These are phyloP conservation scores for Sporobolomyces phaffii DNA, from an alignment of 768 basidiomycete genomes.

Conservation along the genomic window DNA sequence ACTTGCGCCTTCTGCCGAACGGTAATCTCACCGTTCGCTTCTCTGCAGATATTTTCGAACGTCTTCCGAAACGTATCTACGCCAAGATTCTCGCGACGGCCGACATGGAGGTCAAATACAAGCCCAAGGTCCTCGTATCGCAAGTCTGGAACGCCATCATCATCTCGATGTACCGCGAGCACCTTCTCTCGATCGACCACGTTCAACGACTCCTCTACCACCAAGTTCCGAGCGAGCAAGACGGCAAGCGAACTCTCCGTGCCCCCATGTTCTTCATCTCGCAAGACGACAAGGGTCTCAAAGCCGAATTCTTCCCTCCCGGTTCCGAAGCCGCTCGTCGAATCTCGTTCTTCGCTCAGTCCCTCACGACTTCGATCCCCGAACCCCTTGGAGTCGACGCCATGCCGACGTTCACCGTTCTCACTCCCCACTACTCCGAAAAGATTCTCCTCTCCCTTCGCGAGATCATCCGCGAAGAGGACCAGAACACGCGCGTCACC, in stretches of 20 bases:
- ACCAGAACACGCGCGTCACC: conserved; percentile 93
- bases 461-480: conserved; percentile 97
- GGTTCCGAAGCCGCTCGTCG: conserved; percentile 94
- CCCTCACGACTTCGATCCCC: conserved; percentile 88
- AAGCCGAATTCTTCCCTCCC: conserved; percentile 83
- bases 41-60: conserved; percentile 72
- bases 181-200: conserved; percentile 95
- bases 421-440: conserved; percentile 97
- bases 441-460: conserved; percentile 95
- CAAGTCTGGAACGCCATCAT: conserved; percentile 99
- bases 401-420: conserved; percentile 99
- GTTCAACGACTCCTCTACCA: conserved; percentile 97
- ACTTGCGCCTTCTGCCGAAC: not conserved
- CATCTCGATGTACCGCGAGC: conserved; percentile 99
- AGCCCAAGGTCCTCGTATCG: conserved; percentile 97
- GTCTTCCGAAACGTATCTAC: conserved; percentile 93
- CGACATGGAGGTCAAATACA: conserved; percentile 98
- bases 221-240: conserved; percentile 83
- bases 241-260: conserved; percentile 81
- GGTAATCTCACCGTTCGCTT: not conserved
- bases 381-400: conserved; percentile 91
- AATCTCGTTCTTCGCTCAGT: conserved; percentile 98
- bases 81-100: conserved; percentile 85
- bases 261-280: conserved; percentile 98
- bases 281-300: conserved; percentile 78